Conservation (phyloP, 2,329 filamentous ascomycete species). For the Talaromyces pinophilus region DNA sequence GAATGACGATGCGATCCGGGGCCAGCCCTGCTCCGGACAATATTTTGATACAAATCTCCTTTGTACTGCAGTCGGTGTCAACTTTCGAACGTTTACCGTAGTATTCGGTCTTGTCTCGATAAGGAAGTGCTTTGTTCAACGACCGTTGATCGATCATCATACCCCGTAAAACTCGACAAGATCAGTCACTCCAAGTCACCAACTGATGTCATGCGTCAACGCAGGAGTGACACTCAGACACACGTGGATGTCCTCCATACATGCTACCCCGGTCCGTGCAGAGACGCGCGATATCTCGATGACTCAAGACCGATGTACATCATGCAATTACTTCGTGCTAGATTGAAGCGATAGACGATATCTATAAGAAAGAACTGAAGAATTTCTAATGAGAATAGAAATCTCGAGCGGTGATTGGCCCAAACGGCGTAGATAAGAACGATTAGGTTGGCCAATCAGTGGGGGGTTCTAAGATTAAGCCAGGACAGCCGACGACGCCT, state of each 20-base stretch:
- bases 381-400: conserved; percentile 15
- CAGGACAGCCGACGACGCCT: background rate
- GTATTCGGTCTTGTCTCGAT: too few species aligned
- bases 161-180: background rate
- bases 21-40: background rate
- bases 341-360: background rate
- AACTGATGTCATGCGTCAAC: conserved; percentile 1
- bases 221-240: background rate
- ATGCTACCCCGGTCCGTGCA: conserved; percentile 3
- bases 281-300: background rate
- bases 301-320: background rate
- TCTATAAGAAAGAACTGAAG: background rate
- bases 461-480: background rate
- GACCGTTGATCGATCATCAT: background rate
- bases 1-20: background rate
- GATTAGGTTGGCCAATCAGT: conserved; percentile 19
- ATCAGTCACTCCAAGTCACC: background rate
- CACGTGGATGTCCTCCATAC: conserved; percentile 5
- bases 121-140: background rate
- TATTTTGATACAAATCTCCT: background rate
- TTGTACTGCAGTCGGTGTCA: background rate
- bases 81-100: background rate
- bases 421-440: conserved; percentile 19
- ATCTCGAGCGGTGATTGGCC: conserved; percentile 18
- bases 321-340: conserved; percentile 2